phyloP scores from a whole-genome alignment of 768 basidiomycete genomes.

The Termitomyces sp. region DNA sequence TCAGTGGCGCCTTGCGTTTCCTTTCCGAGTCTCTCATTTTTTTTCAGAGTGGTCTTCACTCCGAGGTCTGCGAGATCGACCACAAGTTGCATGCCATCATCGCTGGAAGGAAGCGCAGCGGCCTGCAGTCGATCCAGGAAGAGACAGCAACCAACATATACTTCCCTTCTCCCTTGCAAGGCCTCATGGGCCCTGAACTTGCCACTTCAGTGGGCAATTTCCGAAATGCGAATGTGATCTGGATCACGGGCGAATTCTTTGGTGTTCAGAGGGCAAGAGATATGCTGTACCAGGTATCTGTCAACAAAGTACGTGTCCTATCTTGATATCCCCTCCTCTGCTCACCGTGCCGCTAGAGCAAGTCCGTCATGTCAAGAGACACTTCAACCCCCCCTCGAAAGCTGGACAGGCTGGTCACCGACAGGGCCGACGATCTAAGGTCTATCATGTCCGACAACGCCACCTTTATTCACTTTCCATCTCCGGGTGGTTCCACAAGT shows the following conservation, averaged over 20 bases:
- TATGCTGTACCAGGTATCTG: slow-evolving; percentile 86
- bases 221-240: slow-evolving; percentile 74
- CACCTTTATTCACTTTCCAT: slow-evolving; percentile 90
- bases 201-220: slow-evolving; percentile 34
- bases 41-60: slow-evolving; percentile 79
- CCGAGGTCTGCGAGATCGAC: slow-evolving; percentile 90
- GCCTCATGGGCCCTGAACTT: slow-evolving; percentile 69
- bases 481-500: slow-evolving; percentile 88
- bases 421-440: slow-evolving; percentile 90
- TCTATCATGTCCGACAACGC: slow-evolving; percentile 94
- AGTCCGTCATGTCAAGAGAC: slow-evolving; percentile 85
- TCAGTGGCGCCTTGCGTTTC: slow-evolving; percentile 32
- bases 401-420: slow-evolving; percentile 97
- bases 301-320: slow-evolving; percentile 62
- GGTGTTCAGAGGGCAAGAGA: slow-evolving; percentile 92
- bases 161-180: slow-evolving; percentile 85
- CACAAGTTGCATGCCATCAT: slow-evolving; percentile 90
- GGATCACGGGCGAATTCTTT: slow-evolving; percentile 98
- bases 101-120: slow-evolving; percentile 80
- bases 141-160: slow-evolving; percentile 98
- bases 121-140: slow-evolving; percentile 90
- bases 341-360: slow-evolving; percentile 48
- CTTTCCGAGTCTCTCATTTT: slow-evolving; percentile 10
- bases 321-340: background rate
- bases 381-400: slow-evolving; percentile 94